Evolutionary conservation across 352 stramenopile genomes (phyloP), one percentile per base, ranked within the genome.

Genomic region (Plasmopara muralis): DNA sequence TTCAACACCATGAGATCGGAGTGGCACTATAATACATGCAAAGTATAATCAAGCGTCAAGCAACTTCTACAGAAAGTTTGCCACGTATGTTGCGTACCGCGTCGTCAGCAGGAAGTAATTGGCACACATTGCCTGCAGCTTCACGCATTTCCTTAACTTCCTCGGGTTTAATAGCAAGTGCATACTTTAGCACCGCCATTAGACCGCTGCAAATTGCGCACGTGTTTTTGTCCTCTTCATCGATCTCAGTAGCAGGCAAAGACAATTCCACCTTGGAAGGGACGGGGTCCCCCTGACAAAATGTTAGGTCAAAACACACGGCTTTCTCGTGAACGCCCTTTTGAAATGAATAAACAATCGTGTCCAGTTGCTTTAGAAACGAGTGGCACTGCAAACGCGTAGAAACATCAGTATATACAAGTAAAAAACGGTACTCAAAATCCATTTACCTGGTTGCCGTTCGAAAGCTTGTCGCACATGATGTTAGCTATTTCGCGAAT

Each of bases 221-320:
- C 5, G 55, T 78, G 46, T 58, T 78, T 55, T 61, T 70, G 39
- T 41, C 43, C 34, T 68, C 58, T 9, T 47, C 49, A 0, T 18
- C 44, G 5, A 30, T 57, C 30, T 40, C 35, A 31, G 45, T 25
- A 20, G 57, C 43, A 20, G 37, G 47, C 2, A 55, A 42, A 25
- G 43, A 42, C 39, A 68, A 35, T 31, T 65, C 58, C 0, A 47
- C 25, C 59, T 60, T 59, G 14, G 47, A 43, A 54, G 54, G 50
- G 8, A 62, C 60, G 18, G 28, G 53, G 20, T 62, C 51, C 1
- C 46, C 28, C n/a, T 42, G 46, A 30, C 79, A 87, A 30, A 84
- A 82, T 53, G 85, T 71, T 50, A 89, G 53, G 35, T 87, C 69
- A n/a, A 73, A 51, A 41, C 79, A 89, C 43, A 89, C 84, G 20